Base-by-base conservation (phyloP, 1,284 basidiomycete species). In the Ustilago trichophora region DNA sequence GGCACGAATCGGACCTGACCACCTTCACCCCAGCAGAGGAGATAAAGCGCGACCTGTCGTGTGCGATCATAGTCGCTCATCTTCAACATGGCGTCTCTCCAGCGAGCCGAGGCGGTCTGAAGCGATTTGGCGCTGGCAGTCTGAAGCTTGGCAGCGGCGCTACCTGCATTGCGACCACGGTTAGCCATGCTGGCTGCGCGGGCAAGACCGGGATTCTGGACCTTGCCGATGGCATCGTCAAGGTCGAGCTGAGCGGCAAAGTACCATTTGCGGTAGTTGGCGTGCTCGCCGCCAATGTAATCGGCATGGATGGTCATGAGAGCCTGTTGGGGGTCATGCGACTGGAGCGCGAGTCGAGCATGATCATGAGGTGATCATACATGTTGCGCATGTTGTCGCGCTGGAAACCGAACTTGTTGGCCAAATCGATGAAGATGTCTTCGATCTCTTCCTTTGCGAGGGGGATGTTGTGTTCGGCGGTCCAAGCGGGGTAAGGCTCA, bases 361-460 rank as follows among this genome's bases (percentile, higher is more conserved):
- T 88, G 77, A 98, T 94, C 95, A 99, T 98, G 66, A 95, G 84
- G 83, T 97, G 97, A 83, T 98, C 95, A 84, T 96, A 98, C 75
- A 87, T 85, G 83, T 87, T 87, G 75, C 86, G 83, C 77, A 85
- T 86, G 58, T 62, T 66, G 82, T 95, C 93, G 60, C 90, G 86
- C 84, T 94, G 95, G 82, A 99, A 98, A 71, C 95, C 96, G 83
- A 98, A 99, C 84, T 98, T 99, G 86, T 98, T 93, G 29, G 93
- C 90, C 21, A 98, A 86, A 84, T 98, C 96, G 63, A 98, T 89
- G 80, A 98, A 93, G 50, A 98, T 92, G 81, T 99, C 95, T 83
- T 98, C 95, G 58, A 98, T 98, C 85, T 98, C 96, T 76, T 98
- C 95, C 85, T 97, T 98, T 27, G 93, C 93, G 11, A 98, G 85